Base-by-base conservation (phyloP, 129 eudicot genomes). In the Centrapalus pauciflorus region DNA sequence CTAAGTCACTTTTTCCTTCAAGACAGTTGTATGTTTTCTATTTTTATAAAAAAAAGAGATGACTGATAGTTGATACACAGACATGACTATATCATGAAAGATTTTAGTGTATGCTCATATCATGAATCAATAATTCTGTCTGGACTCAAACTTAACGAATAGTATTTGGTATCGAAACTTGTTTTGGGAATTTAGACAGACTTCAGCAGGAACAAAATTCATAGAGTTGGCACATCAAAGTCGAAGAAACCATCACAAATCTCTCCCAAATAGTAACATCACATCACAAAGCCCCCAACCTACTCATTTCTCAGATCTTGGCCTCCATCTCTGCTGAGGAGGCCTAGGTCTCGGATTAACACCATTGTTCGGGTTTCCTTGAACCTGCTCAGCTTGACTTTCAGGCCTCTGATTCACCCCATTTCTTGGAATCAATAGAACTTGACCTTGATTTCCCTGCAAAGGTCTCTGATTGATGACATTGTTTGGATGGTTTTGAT, bases 261-360 rank as follows among this genome's bases (percentile, higher is more conserved):
- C n/a, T 27, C 14, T 8, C 28, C 50, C 6, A 32, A 8, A n/a
- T n/a, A n/a, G n/a, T n/a, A n/a, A n/a, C n/a, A n/a, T n/a, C n/a
- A n/a, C n/a, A n/a, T n/a, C n/a, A n/a, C n/a, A n/a, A n/a, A n/a
- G n/a, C n/a, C n/a, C n/a, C n/a, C n/a, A n/a, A n/a, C n/a, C n/a
- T 2, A 56, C 27, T 48, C 71, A 70, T 14, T 23, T 72, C 13
- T 78, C 45, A n/a, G 79, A 40, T 79, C 61, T 76, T 66, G 84
- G 82, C 80, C 78, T 82, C 95, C 95, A 87, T 17, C 57, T 66
- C 52, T 81, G 79, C 66, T 72, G 81, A 29, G n/a, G n/a, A n/a
- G n/a, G 19, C 76, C 60, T 70, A 83, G 82, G 75, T 38, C 79
- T 60, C 17, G 61, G 54, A 8, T 40, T 52, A n/a, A 60, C 17